phyloP scores from a whole-genome alignment of 306 rosid species.

The Myrica gale region DNA sequence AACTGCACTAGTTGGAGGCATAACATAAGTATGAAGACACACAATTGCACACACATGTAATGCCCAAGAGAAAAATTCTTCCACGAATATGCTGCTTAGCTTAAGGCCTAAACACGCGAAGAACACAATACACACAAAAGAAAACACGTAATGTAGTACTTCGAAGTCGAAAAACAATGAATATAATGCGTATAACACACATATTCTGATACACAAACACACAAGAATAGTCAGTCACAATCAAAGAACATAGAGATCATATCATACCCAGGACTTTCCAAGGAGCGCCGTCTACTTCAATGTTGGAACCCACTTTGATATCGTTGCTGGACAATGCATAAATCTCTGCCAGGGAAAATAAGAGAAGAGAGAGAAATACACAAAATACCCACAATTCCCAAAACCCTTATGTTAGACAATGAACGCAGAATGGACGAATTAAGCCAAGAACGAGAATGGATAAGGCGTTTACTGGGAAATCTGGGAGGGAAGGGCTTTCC shows the following conservation, averaged over 20 bases:
- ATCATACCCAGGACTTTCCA: slow-evolving; percentile 77
- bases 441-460: neutral
- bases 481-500: slow-evolving; percentile 29
- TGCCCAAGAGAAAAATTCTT: neutral
- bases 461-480: slow-evolving; percentile 48
- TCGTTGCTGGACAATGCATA: slow-evolving; percentile 82
- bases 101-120: no score
- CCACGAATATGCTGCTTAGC: neutral
- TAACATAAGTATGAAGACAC: neutral
- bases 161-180: neutral
- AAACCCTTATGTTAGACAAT: neutral
- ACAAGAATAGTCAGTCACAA: neutral
- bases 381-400: neutral
- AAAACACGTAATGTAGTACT: neutral
- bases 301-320: slow-evolving; percentile 76
- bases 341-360: slow-evolving; percentile 45
- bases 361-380: no score
- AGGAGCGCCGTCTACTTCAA: slow-evolving; percentile 92
- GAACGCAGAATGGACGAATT: neutral
- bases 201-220: neutral
- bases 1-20: neutral
- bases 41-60: no score
- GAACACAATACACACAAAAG: neutral
- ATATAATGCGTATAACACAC: neutral
- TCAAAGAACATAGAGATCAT: neutral